Evolutionary conservation across 495 filamentous ascomycete genomes (phyloP).

Genomic region (Annulohypoxylon nitens): DNA sequence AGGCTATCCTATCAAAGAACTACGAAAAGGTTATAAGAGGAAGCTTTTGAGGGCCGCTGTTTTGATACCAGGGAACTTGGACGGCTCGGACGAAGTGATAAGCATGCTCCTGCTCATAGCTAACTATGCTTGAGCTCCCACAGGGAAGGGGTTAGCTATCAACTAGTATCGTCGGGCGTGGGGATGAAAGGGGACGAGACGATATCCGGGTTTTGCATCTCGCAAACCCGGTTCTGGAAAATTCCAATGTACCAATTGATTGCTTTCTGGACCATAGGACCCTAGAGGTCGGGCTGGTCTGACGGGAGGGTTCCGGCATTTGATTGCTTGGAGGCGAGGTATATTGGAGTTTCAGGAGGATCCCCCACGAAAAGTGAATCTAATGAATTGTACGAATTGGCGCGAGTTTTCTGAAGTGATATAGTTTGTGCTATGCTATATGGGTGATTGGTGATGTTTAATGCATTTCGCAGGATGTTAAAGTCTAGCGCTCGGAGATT

Average conservation of each 20-base stretch:
- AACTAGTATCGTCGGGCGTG: background rate
- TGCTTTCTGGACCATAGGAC: background rate
- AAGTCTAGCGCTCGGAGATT: too few species aligned
- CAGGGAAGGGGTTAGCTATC: background rate
- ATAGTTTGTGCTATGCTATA: background rate
- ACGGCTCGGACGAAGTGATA: background rate
- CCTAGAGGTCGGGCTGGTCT: background rate
- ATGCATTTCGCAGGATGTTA: background rate
- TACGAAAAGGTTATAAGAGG: background rate
- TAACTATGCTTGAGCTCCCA: background rate
- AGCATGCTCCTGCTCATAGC: background rate
- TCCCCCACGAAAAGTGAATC: background rate
- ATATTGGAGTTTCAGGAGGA: background rate
- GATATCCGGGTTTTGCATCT: background rate
- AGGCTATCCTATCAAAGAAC: background rate
- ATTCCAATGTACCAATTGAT: background rate
- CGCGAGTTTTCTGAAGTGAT: background rate
- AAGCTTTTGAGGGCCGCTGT: background rate
- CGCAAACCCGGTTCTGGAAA: background rate
- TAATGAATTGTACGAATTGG: slow-evolving; percentile 8
- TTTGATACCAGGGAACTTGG: background rate
- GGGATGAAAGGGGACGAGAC: background rate
- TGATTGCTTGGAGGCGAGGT: slow-evolving; percentile 1
- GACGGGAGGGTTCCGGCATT: background rate
- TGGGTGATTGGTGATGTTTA: background rate